Evolutionary conservation across 2,329 filamentous ascomycete genomes (phyloP).

Genomic region (Karstenula rhodostoma): DNA sequence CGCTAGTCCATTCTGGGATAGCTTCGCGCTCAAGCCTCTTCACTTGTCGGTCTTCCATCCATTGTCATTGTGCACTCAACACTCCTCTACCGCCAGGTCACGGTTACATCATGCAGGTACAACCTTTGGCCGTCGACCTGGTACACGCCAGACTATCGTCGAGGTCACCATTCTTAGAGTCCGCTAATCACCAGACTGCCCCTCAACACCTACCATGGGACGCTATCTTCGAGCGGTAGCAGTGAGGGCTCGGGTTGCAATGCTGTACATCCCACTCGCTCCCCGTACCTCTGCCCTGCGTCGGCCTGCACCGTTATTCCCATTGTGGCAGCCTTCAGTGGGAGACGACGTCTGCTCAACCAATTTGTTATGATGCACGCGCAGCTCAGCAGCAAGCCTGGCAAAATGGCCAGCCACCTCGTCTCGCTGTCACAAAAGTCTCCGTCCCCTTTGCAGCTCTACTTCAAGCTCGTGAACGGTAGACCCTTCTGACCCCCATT

Average conservation of each 20-base stretch:
- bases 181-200: neutral
- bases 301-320: neutral
- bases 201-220: slow-evolving; percentile 5
- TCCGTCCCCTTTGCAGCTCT: neutral
- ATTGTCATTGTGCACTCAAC: neutral
- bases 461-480: neutral
- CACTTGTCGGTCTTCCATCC: neutral
- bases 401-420: no score
- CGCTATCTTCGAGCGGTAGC: neutral
- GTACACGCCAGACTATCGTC: neutral
- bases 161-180: neutral
- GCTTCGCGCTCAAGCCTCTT: neutral
- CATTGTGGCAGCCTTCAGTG: neutral
- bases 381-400: neutral
- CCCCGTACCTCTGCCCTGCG: neutral
- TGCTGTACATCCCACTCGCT: neutral
- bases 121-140: neutral
- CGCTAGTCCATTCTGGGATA: neutral
- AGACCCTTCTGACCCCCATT: neutral
- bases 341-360: neutral
- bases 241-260: neutral
- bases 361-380: neutral
- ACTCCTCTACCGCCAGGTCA: no score
- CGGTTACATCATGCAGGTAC: neutral
- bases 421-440: neutral